Evolutionary conservation across 2,329 filamentous ascomycete genomes (phyloP), one percentile per base, ranked within the genome.

Genomic region (Aspergillus jensenii): DNA sequence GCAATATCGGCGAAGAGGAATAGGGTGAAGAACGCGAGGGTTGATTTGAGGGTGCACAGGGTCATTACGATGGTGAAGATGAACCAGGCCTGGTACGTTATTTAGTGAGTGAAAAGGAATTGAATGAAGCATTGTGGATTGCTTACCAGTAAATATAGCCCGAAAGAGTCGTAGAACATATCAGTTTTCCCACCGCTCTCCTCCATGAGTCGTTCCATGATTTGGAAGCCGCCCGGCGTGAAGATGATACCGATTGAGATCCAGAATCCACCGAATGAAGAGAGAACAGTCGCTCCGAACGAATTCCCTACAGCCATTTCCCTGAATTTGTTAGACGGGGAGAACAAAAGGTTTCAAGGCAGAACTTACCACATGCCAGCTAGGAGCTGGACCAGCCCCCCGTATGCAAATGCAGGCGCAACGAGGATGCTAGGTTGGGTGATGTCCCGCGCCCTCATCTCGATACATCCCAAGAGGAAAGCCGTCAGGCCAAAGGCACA

Each of bases 211-310:
- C 81, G 78, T 8, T 77, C 76, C 33, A 79, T 74, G 59, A 90
- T 84, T 49, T 82, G 74, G 78, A 89, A 90, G 5, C 80, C 80
- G 56, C 81, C 80, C 0, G 81, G 88, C 0, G 87, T 89, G 57
- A 88, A 77, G 49, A 90, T 81, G 65, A 91, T 86, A 59, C 79
- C 88, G 65, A 89, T 87, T n/a, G 79, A 80, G 68, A 92, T 86
- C 89, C 89, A 92, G 81, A 91, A 92, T 52, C 88, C 89, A 61
- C 89, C 89, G 68, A 89, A 92, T 0, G 89, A 91, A 4, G 87
- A 88, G 45, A 91, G 77, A 1, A 89, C 88, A 2, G 88, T 91
- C 33, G 88, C 89, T 77, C 88, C 89, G 63, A 92, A 91, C 4
- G 89, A 91, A 79, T 92, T 91, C 48, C 88, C 89, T 7, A 88